phyloP scores from a whole-genome alignment of 768 basidiomycete genomes.

The Leccinum variicolor region DNA sequence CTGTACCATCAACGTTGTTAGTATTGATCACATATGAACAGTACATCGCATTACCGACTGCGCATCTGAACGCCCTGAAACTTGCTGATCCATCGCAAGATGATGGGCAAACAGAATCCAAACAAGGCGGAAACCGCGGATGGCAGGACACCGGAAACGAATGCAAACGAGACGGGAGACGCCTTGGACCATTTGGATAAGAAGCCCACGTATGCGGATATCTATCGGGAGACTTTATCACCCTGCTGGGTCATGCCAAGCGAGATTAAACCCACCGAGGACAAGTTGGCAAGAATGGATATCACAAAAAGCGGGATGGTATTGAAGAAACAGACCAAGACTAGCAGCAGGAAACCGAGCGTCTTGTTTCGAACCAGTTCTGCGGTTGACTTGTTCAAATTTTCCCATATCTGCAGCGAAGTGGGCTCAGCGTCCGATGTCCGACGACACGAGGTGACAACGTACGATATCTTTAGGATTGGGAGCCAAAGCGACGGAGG shows the following conservation, averaged over 20 bases:
- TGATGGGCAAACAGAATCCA: slow-evolving; percentile 84
- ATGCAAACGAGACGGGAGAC: slow-evolving; percentile 67
- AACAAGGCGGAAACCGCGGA: slow-evolving; percentile 86
- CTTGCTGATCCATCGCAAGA: slow-evolving; percentile 79
- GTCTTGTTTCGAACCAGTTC: slow-evolving; percentile 64
- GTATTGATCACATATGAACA: neutral
- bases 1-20: slow-evolving; percentile 38
- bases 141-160: slow-evolving; percentile 91
- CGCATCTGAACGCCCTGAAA: slow-evolving; percentile 56
- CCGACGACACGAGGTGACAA: neutral
- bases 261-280: slow-evolving; percentile 49
- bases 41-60: slow-evolving; percentile 22
- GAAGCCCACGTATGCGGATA: slow-evolving; percentile 66
- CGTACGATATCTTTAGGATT: slow-evolving; percentile 84
- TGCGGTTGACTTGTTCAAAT: slow-evolving; percentile 71
- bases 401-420: slow-evolving; percentile 79
- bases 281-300: slow-evolving; percentile 88
- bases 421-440: neutral
- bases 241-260: neutral
- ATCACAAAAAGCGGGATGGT: slow-evolving; percentile 89
- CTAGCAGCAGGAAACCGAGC: slow-evolving; percentile 77
- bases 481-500: slow-evolving; percentile 70
- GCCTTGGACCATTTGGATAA: slow-evolving; percentile 64
- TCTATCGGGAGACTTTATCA: slow-evolving; percentile 12
- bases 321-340: slow-evolving; percentile 87